These are phyloP conservation scores for Trichophyton schoenleinii DNA, from an alignment of 2,329 filamentous ascomycete species.

Conservation along the genomic window DNA sequence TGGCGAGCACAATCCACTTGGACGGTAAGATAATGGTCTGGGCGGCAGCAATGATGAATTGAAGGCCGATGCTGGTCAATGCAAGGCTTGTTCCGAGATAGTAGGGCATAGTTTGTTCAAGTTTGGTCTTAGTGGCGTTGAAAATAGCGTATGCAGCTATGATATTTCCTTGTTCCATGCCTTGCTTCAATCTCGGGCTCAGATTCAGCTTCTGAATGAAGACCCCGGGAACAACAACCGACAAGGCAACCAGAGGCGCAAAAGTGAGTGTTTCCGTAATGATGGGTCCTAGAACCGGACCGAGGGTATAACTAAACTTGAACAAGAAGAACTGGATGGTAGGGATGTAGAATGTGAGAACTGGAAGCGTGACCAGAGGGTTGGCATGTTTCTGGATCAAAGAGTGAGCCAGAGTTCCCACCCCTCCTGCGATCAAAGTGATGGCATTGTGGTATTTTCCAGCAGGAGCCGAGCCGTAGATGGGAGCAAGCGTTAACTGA, in stretches of 20 bases:
- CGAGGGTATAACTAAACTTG: conserved; percentile 51
- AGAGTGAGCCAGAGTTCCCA: conserved; percentile 59
- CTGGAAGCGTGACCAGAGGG: conserved; percentile 46
- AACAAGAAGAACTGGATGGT: conserved; percentile 60
- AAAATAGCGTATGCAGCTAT: conserved; percentile 56
- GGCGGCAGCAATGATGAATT: conserved; percentile 51
- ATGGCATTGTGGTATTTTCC: conserved; percentile 57
- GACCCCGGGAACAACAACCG: conserved; percentile 51
- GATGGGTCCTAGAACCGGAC: conserved; percentile 59
- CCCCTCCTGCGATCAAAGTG: conserved; percentile 53
- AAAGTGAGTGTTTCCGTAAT: conserved; percentile 62
- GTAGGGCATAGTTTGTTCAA: conserved; percentile 23
- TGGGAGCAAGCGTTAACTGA: conserved; percentile 65
- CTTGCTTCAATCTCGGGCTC: conserved; percentile 41
- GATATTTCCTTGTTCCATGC: conserved; percentile 53
- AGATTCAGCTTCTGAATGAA: conserved; percentile 49
- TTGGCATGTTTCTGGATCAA: conserved; percentile 37
- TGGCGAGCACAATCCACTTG: conserved; percentile 50
- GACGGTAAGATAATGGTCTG: conserved; percentile 60
- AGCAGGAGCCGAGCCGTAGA: conserved; percentile 75
- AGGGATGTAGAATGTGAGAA: conserved; percentile 65
- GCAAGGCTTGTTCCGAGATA: conserved; percentile 51
- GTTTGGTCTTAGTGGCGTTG: conserved; percentile 28
- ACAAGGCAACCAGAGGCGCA: conserved; percentile 54
- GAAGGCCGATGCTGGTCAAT: conserved; percentile 59